phyloP scores from a whole-genome alignment of 2,329 filamentous ascomycete species.

The Curvularia verruculosa region DNA sequence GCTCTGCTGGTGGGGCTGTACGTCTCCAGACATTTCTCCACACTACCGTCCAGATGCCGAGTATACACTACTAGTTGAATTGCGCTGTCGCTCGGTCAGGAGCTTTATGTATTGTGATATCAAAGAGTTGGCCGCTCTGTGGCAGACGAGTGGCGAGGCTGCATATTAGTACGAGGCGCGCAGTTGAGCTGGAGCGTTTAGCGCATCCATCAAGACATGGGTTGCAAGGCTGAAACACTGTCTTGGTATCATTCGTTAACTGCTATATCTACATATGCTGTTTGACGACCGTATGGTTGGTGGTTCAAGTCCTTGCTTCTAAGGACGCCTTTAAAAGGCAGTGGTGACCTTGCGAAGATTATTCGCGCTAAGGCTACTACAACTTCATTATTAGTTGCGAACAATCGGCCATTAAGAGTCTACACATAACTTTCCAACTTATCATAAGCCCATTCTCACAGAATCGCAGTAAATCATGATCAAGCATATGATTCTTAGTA shows the following conservation, averaged over 20 bases:
- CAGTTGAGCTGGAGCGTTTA: neutral
- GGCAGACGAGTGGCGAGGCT: neutral
- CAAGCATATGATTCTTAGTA: no score
- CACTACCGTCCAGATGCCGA: neutral
- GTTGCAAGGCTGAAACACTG: neutral
- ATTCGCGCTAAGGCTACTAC: no score
- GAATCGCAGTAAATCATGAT: no score
- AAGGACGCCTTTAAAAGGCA: no score
- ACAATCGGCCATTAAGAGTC: no score
- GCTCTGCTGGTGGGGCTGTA: neutral
- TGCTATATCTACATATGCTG: neutral
- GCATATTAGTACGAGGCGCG: neutral
- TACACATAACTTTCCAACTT: no score
- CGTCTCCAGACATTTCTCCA: neutral
- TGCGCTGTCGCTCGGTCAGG: neutral
- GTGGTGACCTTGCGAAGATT: no score
- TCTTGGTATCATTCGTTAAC: neutral
- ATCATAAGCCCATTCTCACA: no score
- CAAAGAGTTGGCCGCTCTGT: neutral
- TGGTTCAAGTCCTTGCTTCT: no score
- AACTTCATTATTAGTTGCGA: no score
- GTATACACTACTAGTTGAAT: neutral
- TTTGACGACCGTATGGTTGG: neutral
- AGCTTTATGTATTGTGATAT: neutral
- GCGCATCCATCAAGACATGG: neutral